A percentile compares a stretch with the other conserved stretches of the same genome.
Evolutionary conservation across 768 basidiomycete species (phyloP).

Genomic region (Psilocybe sp.): DNA sequence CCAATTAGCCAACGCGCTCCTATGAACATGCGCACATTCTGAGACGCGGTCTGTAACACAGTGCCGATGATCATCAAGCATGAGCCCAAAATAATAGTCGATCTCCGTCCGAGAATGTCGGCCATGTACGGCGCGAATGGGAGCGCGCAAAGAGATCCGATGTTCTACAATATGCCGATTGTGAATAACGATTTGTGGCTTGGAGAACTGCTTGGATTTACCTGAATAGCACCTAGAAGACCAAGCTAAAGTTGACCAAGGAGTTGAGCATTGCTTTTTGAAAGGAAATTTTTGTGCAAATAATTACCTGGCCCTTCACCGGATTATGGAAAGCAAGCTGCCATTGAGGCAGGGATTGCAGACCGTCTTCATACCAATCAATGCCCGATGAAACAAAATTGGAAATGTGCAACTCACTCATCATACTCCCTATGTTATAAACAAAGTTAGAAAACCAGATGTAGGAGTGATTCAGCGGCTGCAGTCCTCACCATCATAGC

Average conservation of each 20-base stretch:
- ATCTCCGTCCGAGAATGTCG: conserved; percentile 50
- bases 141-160: conserved; percentile 18
- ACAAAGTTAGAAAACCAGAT: background rate
- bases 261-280: background rate
- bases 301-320: conserved; percentile 14
- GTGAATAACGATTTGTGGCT: background rate
- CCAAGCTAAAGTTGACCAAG: conserved; percentile 14
- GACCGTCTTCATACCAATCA: conserved; percentile 13
- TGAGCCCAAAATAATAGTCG: conserved; percentile 49
- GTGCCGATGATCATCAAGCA: conserved; percentile 47
- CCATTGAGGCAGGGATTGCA: conserved; percentile 20
- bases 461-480: background rate
- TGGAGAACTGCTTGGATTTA: background rate
- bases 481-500: conserved; percentile 26
- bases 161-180: conserved; percentile 10
- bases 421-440: conserved; percentile 23
- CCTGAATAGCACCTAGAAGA: conserved; percentile 20
- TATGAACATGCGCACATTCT: conserved; percentile 54
- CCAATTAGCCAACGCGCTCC: conserved; percentile 39
- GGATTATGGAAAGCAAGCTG: conserved; percentile 16
- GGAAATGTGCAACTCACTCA: conserved; percentile 15
- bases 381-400: background rate
- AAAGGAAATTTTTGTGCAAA: too few species aligned
- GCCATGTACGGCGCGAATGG: conserved; percentile 27
- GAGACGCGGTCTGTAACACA: conserved; percentile 48